These are phyloP conservation scores for Neurospora terricola DNA, from an alignment of 495 filamentous ascomycete genomes.

Conservation along the genomic window DNA sequence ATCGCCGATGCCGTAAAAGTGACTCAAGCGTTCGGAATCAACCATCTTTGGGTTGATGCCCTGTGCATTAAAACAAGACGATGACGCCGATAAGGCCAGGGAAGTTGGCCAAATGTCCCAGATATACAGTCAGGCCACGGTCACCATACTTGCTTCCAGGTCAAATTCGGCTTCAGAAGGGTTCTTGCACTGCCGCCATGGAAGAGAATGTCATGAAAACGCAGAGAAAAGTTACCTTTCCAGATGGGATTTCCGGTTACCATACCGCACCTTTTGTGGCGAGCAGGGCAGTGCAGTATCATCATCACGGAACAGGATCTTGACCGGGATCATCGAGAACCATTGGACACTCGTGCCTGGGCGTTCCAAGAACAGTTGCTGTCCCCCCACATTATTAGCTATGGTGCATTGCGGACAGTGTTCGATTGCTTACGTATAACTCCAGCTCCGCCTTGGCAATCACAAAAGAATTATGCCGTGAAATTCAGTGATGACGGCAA, in stretches of 20 bases:
- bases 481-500: neutral
- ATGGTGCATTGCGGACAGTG: neutral
- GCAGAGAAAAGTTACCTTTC: neutral
- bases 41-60: slow-evolving; percentile 26
- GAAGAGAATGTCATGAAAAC: neutral
- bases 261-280: neutral
- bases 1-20: slow-evolving; percentile 20
- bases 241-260: neutral
- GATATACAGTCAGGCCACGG: neutral
- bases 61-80: slow-evolving; percentile 29
- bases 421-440: neutral
- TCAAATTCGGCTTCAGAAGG: neutral
- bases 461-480: no score
- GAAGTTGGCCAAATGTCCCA: neutral
- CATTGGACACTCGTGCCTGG: neutral
- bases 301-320: fast-evolving
- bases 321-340: neutral
- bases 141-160: neutral
- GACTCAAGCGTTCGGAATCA: slow-evolving; percentile 9
- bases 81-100: slow-evolving; percentile 10
- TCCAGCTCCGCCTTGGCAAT: neutral
- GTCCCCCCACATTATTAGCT: neutral
- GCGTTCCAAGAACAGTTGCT: neutral
- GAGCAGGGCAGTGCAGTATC: neutral
- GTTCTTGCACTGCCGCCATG: neutral